Percentiles rank a stretch among this genome's conserved stretches.
These are phyloP conservation scores for Drosera capensis DNA, from an alignment of 148 eudicot genomes.

Conservation along the genomic window DNA sequence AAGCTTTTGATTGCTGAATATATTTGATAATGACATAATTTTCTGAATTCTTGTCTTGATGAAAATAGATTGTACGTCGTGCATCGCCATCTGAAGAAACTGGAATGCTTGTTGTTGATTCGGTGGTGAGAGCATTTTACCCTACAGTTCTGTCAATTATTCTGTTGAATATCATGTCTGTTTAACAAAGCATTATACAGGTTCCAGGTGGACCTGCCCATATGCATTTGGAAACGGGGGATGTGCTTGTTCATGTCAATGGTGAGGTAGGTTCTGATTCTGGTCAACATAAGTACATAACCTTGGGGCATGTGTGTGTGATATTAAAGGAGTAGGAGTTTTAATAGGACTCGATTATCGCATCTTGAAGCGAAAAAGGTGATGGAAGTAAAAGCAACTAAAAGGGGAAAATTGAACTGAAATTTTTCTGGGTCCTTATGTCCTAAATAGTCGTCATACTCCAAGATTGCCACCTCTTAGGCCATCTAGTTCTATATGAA, in stretches of 20 bases:
- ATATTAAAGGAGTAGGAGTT: too few relatives aligned
- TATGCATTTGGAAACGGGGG: conserved; percentile 85
- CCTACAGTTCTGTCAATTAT: conserved; percentile 3
- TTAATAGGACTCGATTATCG: too few relatives aligned
- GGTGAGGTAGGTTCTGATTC: conserved; percentile 40
- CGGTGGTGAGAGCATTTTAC: conserved; percentile 51
- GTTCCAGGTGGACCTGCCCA: conserved; percentile 97
- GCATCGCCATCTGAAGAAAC: conserved; percentile 81
- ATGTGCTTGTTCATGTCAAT: conserved; percentile 80
- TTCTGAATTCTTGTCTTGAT: neutral
- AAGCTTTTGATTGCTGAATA: too few relatives aligned
- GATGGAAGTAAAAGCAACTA: too few relatives aligned
- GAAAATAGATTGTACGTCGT: conserved; percentile 69
- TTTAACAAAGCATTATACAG: conserved; percentile 20
- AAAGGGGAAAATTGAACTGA: too few relatives aligned
- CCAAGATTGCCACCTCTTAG: too few relatives aligned
- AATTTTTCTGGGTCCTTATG: too few relatives aligned
- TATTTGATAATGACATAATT: too few relatives aligned
- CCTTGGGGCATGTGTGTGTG: neutral
- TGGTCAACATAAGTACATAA: neutral
- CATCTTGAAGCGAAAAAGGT: too few relatives aligned
- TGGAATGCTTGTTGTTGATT: conserved; percentile 97
- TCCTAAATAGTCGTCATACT: too few relatives aligned
- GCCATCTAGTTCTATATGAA: too few relatives aligned
- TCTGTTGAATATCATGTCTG: neutral